phyloP scores from a whole-genome alignment of 805 yeast genomes.

The Starmerella bombicola region DNA sequence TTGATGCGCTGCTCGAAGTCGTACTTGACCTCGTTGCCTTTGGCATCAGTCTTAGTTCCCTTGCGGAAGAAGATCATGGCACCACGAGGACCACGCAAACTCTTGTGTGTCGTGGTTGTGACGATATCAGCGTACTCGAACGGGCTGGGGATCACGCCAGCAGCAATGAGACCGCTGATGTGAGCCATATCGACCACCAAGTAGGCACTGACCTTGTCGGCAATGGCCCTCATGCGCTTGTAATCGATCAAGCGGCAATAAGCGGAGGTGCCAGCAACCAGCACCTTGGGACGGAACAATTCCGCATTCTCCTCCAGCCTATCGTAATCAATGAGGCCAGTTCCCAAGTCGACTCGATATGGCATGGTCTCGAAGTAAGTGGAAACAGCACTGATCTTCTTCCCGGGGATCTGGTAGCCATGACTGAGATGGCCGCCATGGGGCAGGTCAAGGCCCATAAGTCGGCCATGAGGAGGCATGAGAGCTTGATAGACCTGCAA shows the following conservation, averaged over 20 bases:
- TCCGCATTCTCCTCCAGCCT: conserved; percentile 82
- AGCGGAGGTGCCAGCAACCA: conserved; percentile 97
- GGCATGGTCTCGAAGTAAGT: conserved; percentile 98
- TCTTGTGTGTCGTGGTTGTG: conserved; percentile 97
- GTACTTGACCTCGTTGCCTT: conserved; percentile 81
- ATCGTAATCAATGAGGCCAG: conserved; percentile 94
- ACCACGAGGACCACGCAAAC: conserved; percentile 98
- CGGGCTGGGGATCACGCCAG: conserved; percentile 91
- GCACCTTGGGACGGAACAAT: conserved; percentile 87
- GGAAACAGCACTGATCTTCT: conserved; percentile 90
- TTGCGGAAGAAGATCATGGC: conserved; percentile 98
- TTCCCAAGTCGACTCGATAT: conserved; percentile 79
- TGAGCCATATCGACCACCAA: conserved; percentile 97
- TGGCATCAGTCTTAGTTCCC: conserved; percentile 83
- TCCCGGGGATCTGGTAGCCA: conserved; percentile 90
- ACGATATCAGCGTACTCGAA: conserved; percentile 95
- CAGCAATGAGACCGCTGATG: conserved; percentile 89
- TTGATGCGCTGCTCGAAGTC: conserved; percentile 91
- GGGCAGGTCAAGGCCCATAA: conserved; percentile 96
- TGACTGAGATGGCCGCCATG: conserved; percentile 98
- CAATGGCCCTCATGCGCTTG: conserved; percentile 90
- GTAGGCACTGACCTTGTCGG: conserved; percentile 95
- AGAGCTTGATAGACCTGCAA: conserved; percentile 92
- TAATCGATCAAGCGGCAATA: conserved; percentile 94
- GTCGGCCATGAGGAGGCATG: conserved; percentile 88